phyloP scores from a whole-genome alignment of 192 early-diverging fungal genomes.

The Geranomyces michiganensis region DNA sequence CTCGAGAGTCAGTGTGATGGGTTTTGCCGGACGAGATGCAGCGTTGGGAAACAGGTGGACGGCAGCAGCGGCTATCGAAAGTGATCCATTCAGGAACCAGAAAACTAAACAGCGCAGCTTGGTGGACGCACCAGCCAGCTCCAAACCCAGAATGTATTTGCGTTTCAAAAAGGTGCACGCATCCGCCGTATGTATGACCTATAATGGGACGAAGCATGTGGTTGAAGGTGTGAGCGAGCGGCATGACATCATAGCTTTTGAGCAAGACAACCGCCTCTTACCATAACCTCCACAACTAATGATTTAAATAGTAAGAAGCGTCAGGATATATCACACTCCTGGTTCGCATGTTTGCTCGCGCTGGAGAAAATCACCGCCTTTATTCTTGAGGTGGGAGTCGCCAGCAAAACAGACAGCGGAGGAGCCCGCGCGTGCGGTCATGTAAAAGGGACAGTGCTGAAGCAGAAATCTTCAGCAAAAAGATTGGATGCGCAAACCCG shows the following conservation, averaged over 20 bases:
- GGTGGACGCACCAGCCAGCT: background rate
- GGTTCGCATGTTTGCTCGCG: background rate
- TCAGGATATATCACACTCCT: background rate
- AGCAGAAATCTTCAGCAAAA: no score
- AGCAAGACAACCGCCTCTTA: background rate
- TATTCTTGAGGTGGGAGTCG: no score
- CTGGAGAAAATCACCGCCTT: conserved; percentile 11
- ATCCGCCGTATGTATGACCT: conserved; percentile 2
- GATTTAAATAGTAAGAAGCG: background rate
- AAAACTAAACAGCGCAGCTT: background rate
- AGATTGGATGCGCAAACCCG: no score
- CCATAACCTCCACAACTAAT: conserved; percentile 22
- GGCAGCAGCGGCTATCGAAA: conserved; percentile 1
- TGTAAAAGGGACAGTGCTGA: no score
- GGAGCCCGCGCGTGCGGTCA: no score
- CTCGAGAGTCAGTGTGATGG: background rate
- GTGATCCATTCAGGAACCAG: background rate
- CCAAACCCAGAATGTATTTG: conserved; percentile 15
- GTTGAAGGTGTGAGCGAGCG: background rate
- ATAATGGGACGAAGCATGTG: background rate
- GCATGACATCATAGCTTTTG: background rate
- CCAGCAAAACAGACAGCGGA: no score
- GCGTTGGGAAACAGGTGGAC: conserved; percentile 4
- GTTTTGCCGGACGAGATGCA: background rate
- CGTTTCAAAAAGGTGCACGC: conserved; percentile 3